Percentiles rank a stretch among this genome's conserved stretches.
Conservation (phyloP, 2,329 filamentous ascomycete species). For the Fusarium domesticum region DNA sequence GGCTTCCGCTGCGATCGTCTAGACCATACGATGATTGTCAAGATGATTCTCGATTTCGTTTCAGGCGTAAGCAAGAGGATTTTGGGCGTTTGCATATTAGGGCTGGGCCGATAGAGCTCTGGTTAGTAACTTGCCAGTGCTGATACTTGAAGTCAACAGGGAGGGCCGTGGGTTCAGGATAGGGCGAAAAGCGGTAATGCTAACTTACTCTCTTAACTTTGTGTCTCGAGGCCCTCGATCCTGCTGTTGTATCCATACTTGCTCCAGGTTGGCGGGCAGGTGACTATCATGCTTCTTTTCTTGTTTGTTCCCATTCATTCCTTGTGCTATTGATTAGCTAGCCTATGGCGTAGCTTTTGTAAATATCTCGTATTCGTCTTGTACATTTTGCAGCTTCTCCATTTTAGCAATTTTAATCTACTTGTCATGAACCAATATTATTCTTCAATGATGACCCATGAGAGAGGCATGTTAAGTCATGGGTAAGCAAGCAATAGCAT, state of each 20-base stretch:
- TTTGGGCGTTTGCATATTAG: too few species aligned
- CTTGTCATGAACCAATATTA: too few species aligned
- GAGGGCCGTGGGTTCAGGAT: neutral
- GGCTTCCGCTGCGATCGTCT: conserved; percentile 13
- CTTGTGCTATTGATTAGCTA: neutral
- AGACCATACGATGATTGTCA: neutral
- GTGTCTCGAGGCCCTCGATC: neutral
- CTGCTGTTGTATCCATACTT: neutral
- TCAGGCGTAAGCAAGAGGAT: too few species aligned
- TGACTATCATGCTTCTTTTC: neutral
- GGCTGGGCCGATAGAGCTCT: too few species aligned
- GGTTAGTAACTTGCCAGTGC: too few species aligned
- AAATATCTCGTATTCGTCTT: neutral
- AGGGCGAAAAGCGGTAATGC: neutral
- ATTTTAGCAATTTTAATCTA: too few species aligned
- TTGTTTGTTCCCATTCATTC: neutral
- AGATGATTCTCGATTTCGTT: too few species aligned
- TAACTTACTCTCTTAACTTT: neutral
- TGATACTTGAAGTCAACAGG: too few species aligned
- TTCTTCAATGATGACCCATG: too few species aligned
- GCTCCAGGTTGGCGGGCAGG: neutral
- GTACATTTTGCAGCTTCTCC: neutral
- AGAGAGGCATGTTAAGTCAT: too few species aligned
- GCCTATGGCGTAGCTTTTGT: neutral
- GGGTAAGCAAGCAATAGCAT: too few species aligned